These are phyloP conservation scores for Thamnidium elegans DNA, from an alignment of 192 early-diverging fungal genomes.

Conservation along the genomic window DNA sequence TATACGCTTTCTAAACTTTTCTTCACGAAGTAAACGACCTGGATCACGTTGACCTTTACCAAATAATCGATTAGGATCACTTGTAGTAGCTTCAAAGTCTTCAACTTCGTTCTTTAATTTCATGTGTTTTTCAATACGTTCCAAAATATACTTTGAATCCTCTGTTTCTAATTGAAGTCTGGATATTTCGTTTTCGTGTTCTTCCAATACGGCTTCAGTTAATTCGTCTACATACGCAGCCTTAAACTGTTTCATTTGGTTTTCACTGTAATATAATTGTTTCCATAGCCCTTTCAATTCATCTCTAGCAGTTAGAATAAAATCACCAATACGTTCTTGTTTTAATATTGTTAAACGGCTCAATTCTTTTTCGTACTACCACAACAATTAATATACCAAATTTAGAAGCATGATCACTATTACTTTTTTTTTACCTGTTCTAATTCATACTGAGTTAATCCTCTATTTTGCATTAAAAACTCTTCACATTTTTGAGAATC, in stretches of 20 bases:
- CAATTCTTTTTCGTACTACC: conserved; percentile 45
- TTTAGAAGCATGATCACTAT: not conserved
- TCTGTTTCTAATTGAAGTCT: conserved; percentile 34
- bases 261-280: conserved; percentile 35
- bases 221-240: conserved; percentile 8
- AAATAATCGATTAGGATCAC: conserved; percentile 41
- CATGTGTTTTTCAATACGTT: conserved; percentile 37
- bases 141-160: conserved; percentile 42
- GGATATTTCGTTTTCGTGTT: conserved; percentile 42
- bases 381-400: not conserved
- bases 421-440: conserved; percentile 8
- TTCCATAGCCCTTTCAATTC: conserved; percentile 41
- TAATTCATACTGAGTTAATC: conserved; percentile 11
- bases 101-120: conserved; percentile 38
- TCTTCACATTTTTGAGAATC: not conserved
- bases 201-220: conserved; percentile 31
- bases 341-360: conserved; percentile 37
- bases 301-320: conserved; percentile 39
- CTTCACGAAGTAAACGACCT: conserved; percentile 48
- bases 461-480: conserved; percentile 9
- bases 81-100: conserved; percentile 39
- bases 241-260: conserved; percentile 14
- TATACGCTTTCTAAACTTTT: conserved; percentile 46
- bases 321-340: conserved; percentile 39
- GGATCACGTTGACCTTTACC: conserved; percentile 44